These are phyloP conservation scores for Mortierella sp. DNA, from an alignment of 371 early-diverging fungal genomes.

Conservation along the genomic window DNA sequence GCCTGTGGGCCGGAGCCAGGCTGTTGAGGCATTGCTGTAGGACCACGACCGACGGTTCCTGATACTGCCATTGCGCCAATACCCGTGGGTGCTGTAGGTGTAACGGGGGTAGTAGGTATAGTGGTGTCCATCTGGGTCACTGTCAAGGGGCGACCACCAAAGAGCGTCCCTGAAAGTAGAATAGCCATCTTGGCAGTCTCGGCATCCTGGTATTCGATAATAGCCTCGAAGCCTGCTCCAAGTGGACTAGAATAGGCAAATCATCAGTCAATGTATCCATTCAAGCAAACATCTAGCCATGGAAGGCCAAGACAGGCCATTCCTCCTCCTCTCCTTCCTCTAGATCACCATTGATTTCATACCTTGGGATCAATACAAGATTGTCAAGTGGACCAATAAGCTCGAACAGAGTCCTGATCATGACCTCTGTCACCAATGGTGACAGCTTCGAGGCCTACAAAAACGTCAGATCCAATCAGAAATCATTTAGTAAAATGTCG, in stretches of 20 bases:
- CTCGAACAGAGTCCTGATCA: conserved; percentile 61
- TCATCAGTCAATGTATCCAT: too few species aligned
- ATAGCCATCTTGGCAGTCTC: conserved; percentile 61
- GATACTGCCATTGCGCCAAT: background rate
- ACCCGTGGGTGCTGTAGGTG: conserved; percentile 31
- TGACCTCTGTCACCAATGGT: conserved; percentile 58
- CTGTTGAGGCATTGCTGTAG: background rate
- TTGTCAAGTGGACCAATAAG: conserved; percentile 59
- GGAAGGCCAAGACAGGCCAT: background rate
- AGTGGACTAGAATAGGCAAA: conserved; percentile 48
- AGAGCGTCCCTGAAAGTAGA: conserved; percentile 71
- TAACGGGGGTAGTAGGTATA: conserved; percentile 5
- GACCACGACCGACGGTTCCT: background rate
- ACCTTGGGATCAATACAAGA: conserved; percentile 56
- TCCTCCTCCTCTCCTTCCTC: conserved; percentile 12
- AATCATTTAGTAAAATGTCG: background rate
- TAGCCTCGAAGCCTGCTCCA: conserved; percentile 64
- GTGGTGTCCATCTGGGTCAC: conserved; percentile 45
- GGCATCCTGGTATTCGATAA: conserved; percentile 64
- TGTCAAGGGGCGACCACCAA: conserved; percentile 68
- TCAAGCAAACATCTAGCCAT: background rate
- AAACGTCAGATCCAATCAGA: background rate
- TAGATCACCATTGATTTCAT: conserved; percentile 1
- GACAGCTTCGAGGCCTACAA: conserved; percentile 65
- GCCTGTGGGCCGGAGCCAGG: conserved; percentile 41